Base-by-base conservation (phyloP, 768 basidiomycete genomes). In the Lepiota brunneoincarnata region DNA sequence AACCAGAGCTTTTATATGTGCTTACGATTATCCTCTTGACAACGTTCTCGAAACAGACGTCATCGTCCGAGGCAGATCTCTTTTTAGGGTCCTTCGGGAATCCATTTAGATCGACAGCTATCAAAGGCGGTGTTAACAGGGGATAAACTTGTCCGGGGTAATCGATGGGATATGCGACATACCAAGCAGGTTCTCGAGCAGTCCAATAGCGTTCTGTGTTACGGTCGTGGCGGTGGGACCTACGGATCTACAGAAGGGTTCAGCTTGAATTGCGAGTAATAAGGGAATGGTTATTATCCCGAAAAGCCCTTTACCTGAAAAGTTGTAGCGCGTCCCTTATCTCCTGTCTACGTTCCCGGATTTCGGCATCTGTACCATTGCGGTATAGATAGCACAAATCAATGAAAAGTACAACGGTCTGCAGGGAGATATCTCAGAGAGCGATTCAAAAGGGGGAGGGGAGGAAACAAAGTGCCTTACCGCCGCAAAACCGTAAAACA, bases 371-470 rank as follows among this genome's bases (percentile, higher is more conserved):
- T 9, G 58, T 55, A 26, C 62, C 59, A 10, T 54, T 49, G 31
- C 31, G 24, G 10, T 35, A 46, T n/a, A 47, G 14, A 35, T 64
- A 58, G 23, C 64, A 67, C 11, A 67, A 34, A 49, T 67, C 65
- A 15, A 63, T 62, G 41, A 67, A 67, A 15, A 67, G 54, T 14
- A 67, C 63, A 7, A 67, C 61, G 18, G 59, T 56, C 64, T 65
- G 17, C 21, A 7, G 23, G 38, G 24, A 38, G n/a, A 39, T 17
- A 4, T 2, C 18, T 51, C 35, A 28, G n/a, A 53, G n/a, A n/a
- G n/a, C n/a, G n/a, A n/a, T n/a, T 36, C 34, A 34, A 28, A 24
- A 20, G 18, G 12, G n/a, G 14, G 31, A 6, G 21, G 11, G 35
- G n/a, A 3, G 41, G 5, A 4, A 23, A 24, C 15, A 0, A 23